phyloP scores from a whole-genome alignment of 805 yeast genomes.

The Allodekkera sacchari region DNA sequence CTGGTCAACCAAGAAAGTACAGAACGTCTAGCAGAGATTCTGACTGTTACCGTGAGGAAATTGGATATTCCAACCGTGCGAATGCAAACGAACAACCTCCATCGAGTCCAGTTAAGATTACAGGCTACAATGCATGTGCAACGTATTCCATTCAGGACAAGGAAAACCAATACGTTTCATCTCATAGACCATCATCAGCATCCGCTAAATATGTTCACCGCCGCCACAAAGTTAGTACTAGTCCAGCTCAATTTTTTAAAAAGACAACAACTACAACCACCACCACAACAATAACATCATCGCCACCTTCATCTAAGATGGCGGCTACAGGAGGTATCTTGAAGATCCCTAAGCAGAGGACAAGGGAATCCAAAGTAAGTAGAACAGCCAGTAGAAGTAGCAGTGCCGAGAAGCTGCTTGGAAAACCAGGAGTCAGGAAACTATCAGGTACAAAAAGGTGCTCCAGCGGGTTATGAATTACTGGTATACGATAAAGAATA shows the following conservation, averaged over 20 bases:
- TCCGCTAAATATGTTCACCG: slow-evolving; percentile 5
- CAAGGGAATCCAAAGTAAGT: slow-evolving; percentile 12
- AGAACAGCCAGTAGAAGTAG: slow-evolving; percentile 17
- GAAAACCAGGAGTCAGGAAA: slow-evolving; percentile 29
- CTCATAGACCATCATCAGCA: too few species aligned
- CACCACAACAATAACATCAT: slow-evolving; percentile 30
- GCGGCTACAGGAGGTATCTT: slow-evolving; percentile 10
- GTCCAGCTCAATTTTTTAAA: slow-evolving; percentile 31
- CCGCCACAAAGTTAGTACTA: slow-evolving; percentile 9
- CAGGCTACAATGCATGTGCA: too few species aligned
- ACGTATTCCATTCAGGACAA: slow-evolving; percentile 44
- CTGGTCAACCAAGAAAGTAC: slow-evolving; percentile 91
- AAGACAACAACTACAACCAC: slow-evolving; percentile 44
- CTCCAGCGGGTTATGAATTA: too few species aligned
- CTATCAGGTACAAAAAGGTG: slow-evolving; percentile 19
- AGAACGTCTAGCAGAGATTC: slow-evolving; percentile 26
- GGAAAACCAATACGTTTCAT: slow-evolving; percentile 8
- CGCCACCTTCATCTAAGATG: slow-evolving; percentile 18
- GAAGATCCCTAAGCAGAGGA: slow-evolving; percentile 23
- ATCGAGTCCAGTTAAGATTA: slow-evolving; percentile 21
- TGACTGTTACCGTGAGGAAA: slow-evolving; percentile 12
- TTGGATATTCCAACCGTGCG: slow-evolving; percentile 15
- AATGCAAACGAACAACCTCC: slow-evolving; percentile 12
- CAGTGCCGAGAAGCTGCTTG: slow-evolving; percentile 25
- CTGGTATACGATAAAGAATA: too few species aligned